A percentile compares a stretch with the other conserved stretches of the same genome.
Conservation (phyloP, 176 grass and related monocot species). For the Musa acuminata region DNA sequence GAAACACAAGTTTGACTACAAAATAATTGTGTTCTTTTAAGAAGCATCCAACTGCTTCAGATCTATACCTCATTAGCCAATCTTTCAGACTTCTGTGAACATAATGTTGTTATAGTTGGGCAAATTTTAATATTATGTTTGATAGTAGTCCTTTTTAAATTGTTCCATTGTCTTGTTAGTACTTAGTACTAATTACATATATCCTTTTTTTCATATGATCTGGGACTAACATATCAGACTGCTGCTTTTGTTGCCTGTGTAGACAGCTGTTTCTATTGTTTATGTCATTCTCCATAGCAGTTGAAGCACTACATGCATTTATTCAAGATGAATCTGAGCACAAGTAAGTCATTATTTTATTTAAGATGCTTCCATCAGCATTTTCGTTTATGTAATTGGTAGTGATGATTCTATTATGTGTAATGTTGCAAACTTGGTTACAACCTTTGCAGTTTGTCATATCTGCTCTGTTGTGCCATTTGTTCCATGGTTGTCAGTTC, state of each 20-base stretch:
- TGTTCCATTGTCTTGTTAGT: background rate
- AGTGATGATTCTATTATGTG: background rate
- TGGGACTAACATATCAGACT: conserved; percentile 16
- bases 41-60: too few species aligned
- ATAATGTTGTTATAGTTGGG: background rate
- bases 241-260: conserved; percentile 42
- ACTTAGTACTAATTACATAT: background rate
- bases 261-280: conserved; percentile 98
- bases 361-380: background rate
- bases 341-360: conserved; percentile 53
- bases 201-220: background rate
- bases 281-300: conserved; percentile 89
- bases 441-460: background rate
- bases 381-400: background rate
- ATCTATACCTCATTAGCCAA: background rate
- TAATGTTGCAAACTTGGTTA: background rate
- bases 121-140: background rate
- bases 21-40: too few species aligned
- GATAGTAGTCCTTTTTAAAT: background rate
- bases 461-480: background rate
- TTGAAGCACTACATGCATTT: conserved; percentile 91
- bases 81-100: background rate
- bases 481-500: background rate
- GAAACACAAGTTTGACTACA: background rate
- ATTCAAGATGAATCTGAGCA: conserved; percentile 99